Evolutionary conservation across 805 yeast genomes (phyloP).

Genomic region (Metschnikowia rubicola): DNA sequence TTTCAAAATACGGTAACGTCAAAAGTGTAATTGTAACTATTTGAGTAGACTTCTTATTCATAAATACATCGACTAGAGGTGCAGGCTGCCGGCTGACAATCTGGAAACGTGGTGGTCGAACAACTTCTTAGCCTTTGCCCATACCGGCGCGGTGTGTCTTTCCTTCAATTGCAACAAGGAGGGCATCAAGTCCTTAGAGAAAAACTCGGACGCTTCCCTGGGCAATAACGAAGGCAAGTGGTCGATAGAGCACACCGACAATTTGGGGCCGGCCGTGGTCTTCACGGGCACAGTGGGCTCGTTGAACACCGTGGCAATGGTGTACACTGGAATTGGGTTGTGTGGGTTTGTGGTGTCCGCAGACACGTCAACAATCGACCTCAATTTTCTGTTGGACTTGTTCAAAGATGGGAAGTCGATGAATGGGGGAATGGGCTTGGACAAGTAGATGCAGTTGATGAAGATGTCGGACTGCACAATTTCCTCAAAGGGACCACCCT

Average conservation of each 20-base stretch:
- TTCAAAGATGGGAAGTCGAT: slow-evolving; percentile 67
- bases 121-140: slow-evolving; percentile 84
- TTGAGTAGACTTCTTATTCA: too few species aligned
- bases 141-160: slow-evolving; percentile 80
- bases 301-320: slow-evolving; percentile 82
- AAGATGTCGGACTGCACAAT: slow-evolving; percentile 85
- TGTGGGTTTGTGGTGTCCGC: slow-evolving; percentile 99
- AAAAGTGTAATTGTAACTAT: too few species aligned
- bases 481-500: slow-evolving; percentile 96
- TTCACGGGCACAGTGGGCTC: slow-evolving; percentile 87
- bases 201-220: slow-evolving; percentile 94
- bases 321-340: slow-evolving; percentile 95
- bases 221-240: slow-evolving; percentile 95
- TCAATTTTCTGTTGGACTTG: slow-evolving; percentile 64
- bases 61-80: too few species aligned
- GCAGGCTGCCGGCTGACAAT: slow-evolving; percentile 26
- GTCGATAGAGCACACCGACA: slow-evolving; percentile 92
- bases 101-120: slow-evolving; percentile 83
- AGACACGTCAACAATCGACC: slow-evolving; percentile 94
- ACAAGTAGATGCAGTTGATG: slow-evolving; percentile 92
- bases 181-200: slow-evolving; percentile 84
- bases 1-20: too few species aligned
- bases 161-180: slow-evolving; percentile 80
- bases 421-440: slow-evolving; percentile 92
- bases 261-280: slow-evolving; percentile 74